Conservation (phyloP, 2,329 filamentous ascomycete genomes). For the Mycosphaerella sp. region DNA sequence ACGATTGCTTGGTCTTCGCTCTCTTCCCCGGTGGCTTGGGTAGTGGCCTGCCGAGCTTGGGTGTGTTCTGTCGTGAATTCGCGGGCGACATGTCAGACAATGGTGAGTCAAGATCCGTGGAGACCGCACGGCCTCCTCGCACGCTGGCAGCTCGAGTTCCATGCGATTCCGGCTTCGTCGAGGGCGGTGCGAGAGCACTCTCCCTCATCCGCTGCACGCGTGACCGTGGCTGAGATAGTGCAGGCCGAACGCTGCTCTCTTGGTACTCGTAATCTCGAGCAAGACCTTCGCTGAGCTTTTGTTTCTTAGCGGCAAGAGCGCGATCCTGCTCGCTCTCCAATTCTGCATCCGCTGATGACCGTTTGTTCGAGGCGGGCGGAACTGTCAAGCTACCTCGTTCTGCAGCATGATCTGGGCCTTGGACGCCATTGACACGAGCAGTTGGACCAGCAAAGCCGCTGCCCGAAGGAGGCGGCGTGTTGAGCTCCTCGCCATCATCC, state of each 20-base stretch:
- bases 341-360: conserved; percentile 34
- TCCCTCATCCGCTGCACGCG: conserved; percentile 18
- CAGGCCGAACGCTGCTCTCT: conserved; percentile 31
- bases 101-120: conserved; percentile 30
- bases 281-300: conserved; percentile 28
- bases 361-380: conserved; percentile 25
- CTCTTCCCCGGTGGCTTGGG: conserved; percentile 28
- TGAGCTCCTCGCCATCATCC: conserved; percentile 23
- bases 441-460: conserved; percentile 8
- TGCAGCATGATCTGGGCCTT: conserved; percentile 27
- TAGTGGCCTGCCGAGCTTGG: conserved; percentile 20
- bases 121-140: conserved; percentile 25
- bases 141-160: conserved; percentile 19
- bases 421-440: conserved; percentile 18
- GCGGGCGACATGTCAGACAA: conserved; percentile 31
- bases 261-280: conserved; percentile 27
- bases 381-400: conserved; percentile 27
- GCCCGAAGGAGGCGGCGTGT: conserved; percentile 14
- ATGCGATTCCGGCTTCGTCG: conserved; percentile 22
- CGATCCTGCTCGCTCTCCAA: conserved; percentile 28
- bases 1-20: conserved; percentile 38
- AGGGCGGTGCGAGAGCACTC: conserved; percentile 21
- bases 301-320: conserved; percentile 30
- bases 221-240: conserved; percentile 13
- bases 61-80: conserved; percentile 29